Percentiles rank a stretch among this genome's conserved stretches.
Conservation (phyloP, 306 rosid genomes). For the Fagus sylvatica region DNA sequence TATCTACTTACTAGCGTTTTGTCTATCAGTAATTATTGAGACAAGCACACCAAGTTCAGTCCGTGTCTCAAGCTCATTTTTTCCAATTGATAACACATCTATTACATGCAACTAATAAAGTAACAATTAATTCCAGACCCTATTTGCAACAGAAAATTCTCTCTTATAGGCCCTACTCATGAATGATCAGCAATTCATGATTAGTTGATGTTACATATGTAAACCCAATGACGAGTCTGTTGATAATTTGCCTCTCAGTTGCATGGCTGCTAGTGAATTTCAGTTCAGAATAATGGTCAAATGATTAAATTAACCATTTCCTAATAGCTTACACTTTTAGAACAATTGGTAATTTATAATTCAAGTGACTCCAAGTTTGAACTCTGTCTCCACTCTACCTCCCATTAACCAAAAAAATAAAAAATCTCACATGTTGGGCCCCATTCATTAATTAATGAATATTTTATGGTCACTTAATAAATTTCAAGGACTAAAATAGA, state of each 20-base stretch:
- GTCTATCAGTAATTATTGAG: background rate
- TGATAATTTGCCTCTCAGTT: background rate
- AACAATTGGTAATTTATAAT: too few species aligned
- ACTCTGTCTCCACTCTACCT: too few species aligned
- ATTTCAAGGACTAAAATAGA: too few species aligned
- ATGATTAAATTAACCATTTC: too few species aligned
- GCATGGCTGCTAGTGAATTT: background rate
- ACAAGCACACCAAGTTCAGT: background rate
- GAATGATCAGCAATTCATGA: background rate
- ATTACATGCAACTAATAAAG: background rate
- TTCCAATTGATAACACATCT: background rate
- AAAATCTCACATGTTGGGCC: too few species aligned
- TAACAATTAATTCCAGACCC: background rate
- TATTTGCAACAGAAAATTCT: background rate
- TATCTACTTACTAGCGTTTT: background rate
- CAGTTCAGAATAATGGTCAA: background rate
- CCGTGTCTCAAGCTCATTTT: background rate
- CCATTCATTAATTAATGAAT: too few species aligned
- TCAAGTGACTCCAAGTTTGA: too few species aligned
- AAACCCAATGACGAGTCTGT: background rate
- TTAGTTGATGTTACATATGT: background rate
- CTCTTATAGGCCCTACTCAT: background rate
- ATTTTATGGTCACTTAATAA: too few species aligned
- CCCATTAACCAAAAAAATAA: too few species aligned
- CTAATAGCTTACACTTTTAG: too few species aligned